Conservation (phyloP, 1,139 yeast genomes). For the Magnusiomyces ingens region DNA sequence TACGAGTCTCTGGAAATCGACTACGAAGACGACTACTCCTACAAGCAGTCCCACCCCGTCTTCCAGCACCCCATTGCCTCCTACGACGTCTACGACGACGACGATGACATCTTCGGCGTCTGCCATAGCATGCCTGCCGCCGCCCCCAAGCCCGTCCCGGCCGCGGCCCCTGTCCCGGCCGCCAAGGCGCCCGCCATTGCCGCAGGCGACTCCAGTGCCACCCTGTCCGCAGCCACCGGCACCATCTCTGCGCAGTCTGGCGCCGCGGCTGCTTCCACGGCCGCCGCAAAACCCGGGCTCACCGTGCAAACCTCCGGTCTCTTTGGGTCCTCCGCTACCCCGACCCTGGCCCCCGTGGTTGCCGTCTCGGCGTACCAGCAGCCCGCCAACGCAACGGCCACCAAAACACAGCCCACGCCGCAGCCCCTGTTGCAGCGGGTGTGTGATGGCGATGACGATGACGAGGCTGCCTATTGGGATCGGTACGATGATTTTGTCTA, state of each 20-base stretch:
- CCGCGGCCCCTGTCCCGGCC: neutral
- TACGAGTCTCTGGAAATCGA: conserved; percentile 3
- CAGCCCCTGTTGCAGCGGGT: conserved; percentile 11
- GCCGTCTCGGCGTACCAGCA: neutral
- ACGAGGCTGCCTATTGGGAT: conserved; percentile 15
- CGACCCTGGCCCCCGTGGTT: no score
- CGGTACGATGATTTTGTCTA: conserved; percentile 11
- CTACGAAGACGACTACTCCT: conserved; percentile 14
- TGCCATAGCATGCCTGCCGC: conserved; percentile 14
- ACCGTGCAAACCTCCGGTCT: no score
- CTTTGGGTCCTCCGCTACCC: no score
- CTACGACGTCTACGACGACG: conserved; percentile 5
- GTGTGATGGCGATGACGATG: conserved; percentile 14
- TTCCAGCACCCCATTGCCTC: conserved; percentile 5
- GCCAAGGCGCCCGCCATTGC: neutral
- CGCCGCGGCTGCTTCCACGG: no score
- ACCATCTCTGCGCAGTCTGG: no score
- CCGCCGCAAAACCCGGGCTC: no score
- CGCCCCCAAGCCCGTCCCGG: neutral
- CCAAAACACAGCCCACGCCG: neutral
- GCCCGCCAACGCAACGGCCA: conserved; percentile 1
- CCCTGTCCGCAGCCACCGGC: no score
- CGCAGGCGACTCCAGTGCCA: no score
- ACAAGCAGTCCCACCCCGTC: conserved; percentile 5
- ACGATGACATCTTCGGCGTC: conserved; percentile 15